Evolutionary conservation across 495 filamentous ascomycete species (phyloP), one percentile per base, ranked within the genome.

Genomic region (Viridothelium virens): DNA sequence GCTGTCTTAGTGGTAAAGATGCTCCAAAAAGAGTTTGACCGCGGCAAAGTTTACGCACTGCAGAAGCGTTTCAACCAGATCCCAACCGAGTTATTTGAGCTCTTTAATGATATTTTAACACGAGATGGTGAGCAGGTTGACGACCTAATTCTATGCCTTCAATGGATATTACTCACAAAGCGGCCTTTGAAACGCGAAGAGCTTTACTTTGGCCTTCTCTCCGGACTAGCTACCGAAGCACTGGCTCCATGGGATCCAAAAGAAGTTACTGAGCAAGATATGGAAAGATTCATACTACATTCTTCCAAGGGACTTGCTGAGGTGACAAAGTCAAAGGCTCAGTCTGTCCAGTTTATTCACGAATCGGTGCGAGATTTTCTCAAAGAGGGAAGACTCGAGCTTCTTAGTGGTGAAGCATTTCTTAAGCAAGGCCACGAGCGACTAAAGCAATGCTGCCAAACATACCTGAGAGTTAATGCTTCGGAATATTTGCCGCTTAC

Each of bases 261-360:
- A 2, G 47, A 68, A 31, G 61, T 65, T 39, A 61, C 65, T 7
- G 7, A 11, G 2, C 1, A 70, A 0, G 59, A 2, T 2, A 72
- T 74, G 10, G 14, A 69, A 36, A 71, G 62, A 39, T 79, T 74
- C 39, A 73, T 79, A 12, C 68, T 75, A 0, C 67, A 62, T 47
- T 72, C 63, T 1, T 79, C 77, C 0, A 79, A 77, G 62, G 76
- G 77, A 0, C 71, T 78, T 31, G 75, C 70, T 2, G 76, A 79
- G 67, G 36, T 73, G 31, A 75, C 75, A 2, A 72, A 65, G 44
- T 69, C 70, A 0, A 68, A 68, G 18, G 36, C 11, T 48, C 63
- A 72, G n/a, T 74, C 64, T 3, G 75, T 77, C 9, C 77, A 79
- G 37, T 79, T 80, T 63, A 79, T 80, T 38, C 78, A 80, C 64